Evolutionary conservation across 1,284 basidiomycete genomes (phyloP), one percentile per base, ranked within the genome.

Genomic region (Grifola frondosa): DNA sequence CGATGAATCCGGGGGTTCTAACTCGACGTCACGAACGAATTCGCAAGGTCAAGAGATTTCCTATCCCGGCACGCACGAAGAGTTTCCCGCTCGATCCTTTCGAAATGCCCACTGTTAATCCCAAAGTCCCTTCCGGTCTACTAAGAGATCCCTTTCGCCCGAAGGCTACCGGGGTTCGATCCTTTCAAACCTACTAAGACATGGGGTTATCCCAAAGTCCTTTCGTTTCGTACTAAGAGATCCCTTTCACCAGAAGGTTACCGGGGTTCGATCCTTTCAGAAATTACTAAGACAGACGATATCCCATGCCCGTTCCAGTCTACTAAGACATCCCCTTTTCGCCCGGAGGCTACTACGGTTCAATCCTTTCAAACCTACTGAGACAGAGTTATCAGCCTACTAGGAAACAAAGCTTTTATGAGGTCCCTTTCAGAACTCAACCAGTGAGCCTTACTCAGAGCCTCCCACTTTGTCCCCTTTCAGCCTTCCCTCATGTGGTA

Each of bases 401-500:
- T 53, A 40, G 38, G 42, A 24, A 42, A 17, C 37, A 21, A 47
- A 34, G 21, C 38, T 30, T 29, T 13, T 13, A 32, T 23, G 30
- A 36, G 20, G 21, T 6, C 41, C 25, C 28, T 28, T 12, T n/a
- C 33, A 12, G 20, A 32, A 40, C 17, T 44, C 16, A 29, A 21
- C 21, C 42, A 20, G 23, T 20, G 25, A 25, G 45, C 32, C 31
- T 24, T 39, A 43, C 38, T 42, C 13, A 26, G 44, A 21, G 15
- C 38, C 42, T 34, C 24, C 30, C 30, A 10, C 37, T 30, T 45
- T 35, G 33, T 37, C 29, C 40, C 42, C 48, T 48, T 44, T 50
- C 45, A 44, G 41, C 42, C 42, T 46, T 52, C 44, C 51, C 48
- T 43, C 51, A 53, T 53, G 48, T 48, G 32, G 42, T 51, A 52